Conservation (phyloP, 352 stramenopile species). For the Thraustochytrium sp. region DNA sequence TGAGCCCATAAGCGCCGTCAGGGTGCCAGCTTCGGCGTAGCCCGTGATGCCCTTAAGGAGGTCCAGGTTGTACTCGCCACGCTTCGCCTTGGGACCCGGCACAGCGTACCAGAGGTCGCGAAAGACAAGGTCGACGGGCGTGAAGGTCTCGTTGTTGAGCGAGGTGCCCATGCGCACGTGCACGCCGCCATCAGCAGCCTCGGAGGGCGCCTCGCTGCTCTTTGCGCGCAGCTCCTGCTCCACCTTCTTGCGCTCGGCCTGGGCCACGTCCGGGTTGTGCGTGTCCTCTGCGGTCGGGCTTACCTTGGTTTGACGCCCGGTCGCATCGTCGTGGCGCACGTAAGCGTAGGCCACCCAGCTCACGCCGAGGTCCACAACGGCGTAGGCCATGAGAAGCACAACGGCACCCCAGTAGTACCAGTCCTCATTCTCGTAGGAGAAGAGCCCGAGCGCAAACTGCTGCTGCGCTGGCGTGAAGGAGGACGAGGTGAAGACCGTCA, state of each 20-base stretch:
- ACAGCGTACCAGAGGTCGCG: constrained; percentile 54
- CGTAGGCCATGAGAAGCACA: constrained; percentile 56
- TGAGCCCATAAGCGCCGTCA: constrained; percentile 81
- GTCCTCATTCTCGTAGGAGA: constrained; percentile 56
- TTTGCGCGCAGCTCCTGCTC: too few species aligned
- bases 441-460: constrained; percentile 40
- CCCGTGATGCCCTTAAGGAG: constrained; percentile 72
- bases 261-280: constrained; percentile 40
- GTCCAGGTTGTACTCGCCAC: constrained; percentile 62
- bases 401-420: constrained; percentile 62
- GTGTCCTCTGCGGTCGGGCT: neutral
- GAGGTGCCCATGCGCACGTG: neutral
- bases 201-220: neutral
- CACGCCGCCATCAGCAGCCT: neutral
- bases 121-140: constrained; percentile 36
- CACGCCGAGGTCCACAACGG: constrained; percentile 55
- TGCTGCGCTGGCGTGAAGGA: neutral
- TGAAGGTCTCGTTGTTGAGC: neutral
- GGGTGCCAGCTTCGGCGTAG: constrained; percentile 64
- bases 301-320: constrained; percentile 12
- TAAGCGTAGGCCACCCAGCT: constrained; percentile 55
- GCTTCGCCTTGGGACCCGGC: constrained; percentile 55
- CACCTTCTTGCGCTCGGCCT: constrained; percentile 9
- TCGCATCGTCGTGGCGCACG: neutral
- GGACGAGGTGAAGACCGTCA: constrained; percentile 3